Evolutionary conservation across 2,329 filamentous ascomycete genomes (phyloP), one percentile per base, ranked within the genome.

Genomic region (Beauveria sp.): DNA sequence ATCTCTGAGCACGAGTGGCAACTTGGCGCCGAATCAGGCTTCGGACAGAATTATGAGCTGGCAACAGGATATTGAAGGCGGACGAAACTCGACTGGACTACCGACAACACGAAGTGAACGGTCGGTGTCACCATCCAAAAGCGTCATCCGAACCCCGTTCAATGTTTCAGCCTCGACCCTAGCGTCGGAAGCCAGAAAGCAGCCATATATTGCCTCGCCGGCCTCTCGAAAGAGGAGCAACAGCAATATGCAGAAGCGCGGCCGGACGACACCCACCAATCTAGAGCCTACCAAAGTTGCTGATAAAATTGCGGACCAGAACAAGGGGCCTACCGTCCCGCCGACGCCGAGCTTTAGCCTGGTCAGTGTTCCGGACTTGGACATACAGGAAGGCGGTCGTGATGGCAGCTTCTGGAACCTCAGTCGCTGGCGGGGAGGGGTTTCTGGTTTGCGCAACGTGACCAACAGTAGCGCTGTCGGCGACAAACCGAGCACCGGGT

Each of bases 21-120:
- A 67, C 16, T 64, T 66, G 1, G 63, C 66, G 16, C 72, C 70
- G 20, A 65, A 68, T 16, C 75, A 73, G 62, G 68, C 73, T 1
- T 79, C 87, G 1, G 93, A 98, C 65, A 84, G 90, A 18, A 97
- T 97, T 66, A 81, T 96, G 65, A 89, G 86, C 55, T 99, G 93
- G 93, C 86, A 93, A 3, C 91, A 96, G 60, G 81, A 80, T 22
- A 77, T 86, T 14, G 81, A 83, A 51, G 73, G 75, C 20, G 74
- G 77, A 18, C 72, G 74, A 1, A 72, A 71, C 54, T 74, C 75
- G 28, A 70, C 76, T 26, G 70, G 71, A 30, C 76, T 76, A 1
- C 72, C 79, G 0, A 69, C 73, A 5, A 34, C 51, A n/a, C 72
- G 76, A n/a, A 82, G 75, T 61, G 81, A 84, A 63, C 77, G 84